Conservation (phyloP, 495 filamentous ascomycete genomes). For the Daldinia vernicosa region DNA sequence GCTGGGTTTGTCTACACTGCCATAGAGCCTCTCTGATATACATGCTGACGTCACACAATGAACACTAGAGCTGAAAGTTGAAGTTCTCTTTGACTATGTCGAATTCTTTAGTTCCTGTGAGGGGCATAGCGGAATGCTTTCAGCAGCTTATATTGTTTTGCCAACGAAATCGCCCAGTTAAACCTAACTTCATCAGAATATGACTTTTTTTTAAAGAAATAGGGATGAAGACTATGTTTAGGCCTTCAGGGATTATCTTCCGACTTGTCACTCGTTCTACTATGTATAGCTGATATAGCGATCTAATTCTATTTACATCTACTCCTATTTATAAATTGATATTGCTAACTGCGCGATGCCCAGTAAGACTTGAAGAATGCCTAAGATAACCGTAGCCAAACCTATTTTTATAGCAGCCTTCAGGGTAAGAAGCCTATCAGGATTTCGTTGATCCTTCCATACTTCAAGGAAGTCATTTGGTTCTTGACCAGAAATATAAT, state of each 20-base stretch:
- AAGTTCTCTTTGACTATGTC: too few relatives aligned
- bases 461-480: conserved; percentile 7
- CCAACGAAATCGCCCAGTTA: too few relatives aligned
- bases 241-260: too few relatives aligned
- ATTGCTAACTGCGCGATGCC: conserved; percentile 3
- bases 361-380: conserved; percentile 8
- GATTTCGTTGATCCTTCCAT: conserved; percentile 10
- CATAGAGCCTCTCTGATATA: background rate
- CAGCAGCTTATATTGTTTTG: too few relatives aligned
- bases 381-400: background rate
- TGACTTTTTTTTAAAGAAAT: too few relatives aligned
- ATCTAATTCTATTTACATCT: background rate
- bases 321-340: background rate
- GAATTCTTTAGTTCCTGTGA: too few relatives aligned
- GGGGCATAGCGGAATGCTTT: too few relatives aligned
- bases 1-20: background rate
- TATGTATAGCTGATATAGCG: background rate
- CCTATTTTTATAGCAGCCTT: conserved; percentile 14
- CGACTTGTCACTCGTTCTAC: background rate
- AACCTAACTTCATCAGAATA: too few relatives aligned
- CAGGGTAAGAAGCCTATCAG: conserved; percentile 12
- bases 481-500: conserved; percentile 4
- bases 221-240: too few relatives aligned
- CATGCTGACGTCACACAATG: background rate
- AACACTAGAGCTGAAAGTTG: too few relatives aligned